Conservation (phyloP, 169 alveolate species). For the Eimeria praecox region DNA sequence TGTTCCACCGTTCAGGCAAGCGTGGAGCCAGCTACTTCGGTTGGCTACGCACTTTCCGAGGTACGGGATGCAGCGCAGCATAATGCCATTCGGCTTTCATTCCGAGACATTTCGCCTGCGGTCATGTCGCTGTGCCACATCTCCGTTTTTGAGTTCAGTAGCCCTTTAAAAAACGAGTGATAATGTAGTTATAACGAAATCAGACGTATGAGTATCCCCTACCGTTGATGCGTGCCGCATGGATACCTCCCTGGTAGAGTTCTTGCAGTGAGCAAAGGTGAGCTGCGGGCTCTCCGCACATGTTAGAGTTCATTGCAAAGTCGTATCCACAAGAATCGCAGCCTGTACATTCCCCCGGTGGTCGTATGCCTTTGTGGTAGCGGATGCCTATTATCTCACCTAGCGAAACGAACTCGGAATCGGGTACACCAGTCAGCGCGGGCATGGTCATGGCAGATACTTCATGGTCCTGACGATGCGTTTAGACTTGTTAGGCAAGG, state of each 20-base stretch:
- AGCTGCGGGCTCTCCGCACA: constrained; percentile 82
- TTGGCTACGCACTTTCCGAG: constrained; percentile 46
- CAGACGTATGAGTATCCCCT: not conserved
- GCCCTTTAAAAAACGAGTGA: constrained; percentile 16
- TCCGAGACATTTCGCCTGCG: constrained; percentile 59
- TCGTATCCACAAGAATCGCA: constrained; percentile 79
- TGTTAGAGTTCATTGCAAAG: constrained; percentile 65
- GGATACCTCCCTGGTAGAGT: constrained; percentile 82
- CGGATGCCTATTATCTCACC: constrained; percentile 47
- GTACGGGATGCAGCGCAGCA: constrained; percentile 79
- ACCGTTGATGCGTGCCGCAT: constrained; percentile 81
- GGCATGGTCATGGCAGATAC: constrained; percentile 68
- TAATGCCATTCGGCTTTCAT: constrained; percentile 74
- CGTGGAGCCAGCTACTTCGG: not conserved
- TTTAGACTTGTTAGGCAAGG: not conserved
- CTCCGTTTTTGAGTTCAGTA: constrained; percentile 58
- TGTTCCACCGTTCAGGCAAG: not conserved
- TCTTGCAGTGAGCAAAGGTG: constrained; percentile 83
- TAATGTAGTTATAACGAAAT: not conserved
- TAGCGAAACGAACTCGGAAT: constrained; percentile 68
- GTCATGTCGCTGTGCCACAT: constrained; percentile 82
- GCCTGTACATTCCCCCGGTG: constrained; percentile 40
- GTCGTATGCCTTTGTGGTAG: not conserved
- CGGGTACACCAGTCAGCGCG: constrained; percentile 80
- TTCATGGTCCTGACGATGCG: constrained; percentile 64